phyloP scores from a whole-genome alignment of 2,329 filamentous ascomycete species.

The Erysiphe pulchra region DNA sequence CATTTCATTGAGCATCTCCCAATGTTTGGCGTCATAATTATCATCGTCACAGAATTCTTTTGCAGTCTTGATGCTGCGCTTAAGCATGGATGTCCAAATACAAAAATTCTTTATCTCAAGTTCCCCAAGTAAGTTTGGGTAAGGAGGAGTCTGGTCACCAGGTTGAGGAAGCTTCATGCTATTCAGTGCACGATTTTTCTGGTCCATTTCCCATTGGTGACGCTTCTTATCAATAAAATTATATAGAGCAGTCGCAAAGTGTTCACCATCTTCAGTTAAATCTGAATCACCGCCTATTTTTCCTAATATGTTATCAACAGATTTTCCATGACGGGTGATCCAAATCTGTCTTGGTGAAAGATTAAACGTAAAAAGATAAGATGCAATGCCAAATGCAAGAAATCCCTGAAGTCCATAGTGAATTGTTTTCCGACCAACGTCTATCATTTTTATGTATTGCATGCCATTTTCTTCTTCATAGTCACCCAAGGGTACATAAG shows the following conservation, averaged over 20 bases:
- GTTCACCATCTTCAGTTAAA: slow-evolving; percentile 53
- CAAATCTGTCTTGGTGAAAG: slow-evolving; percentile 87
- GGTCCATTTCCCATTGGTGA: slow-evolving; percentile 56
- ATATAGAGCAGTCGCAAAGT: slow-evolving; percentile 57
- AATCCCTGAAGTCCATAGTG: slow-evolving; percentile 81
- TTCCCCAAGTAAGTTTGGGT: slow-evolving; percentile 54
- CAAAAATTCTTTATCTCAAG: slow-evolving; percentile 74
- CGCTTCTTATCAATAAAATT: slow-evolving; percentile 64
- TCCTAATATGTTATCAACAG: slow-evolving; percentile 59
- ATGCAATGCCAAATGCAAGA: slow-evolving; percentile 72
- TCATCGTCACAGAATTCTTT: slow-evolving; percentile 78
- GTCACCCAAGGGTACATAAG: slow-evolving; percentile 70
- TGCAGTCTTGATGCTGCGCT: slow-evolving; percentile 66
- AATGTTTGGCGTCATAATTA: slow-evolving; percentile 87
- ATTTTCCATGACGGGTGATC: slow-evolving; percentile 91
- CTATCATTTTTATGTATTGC: slow-evolving; percentile 90
- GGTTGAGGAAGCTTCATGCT: slow-evolving; percentile 59
- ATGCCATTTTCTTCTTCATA: slow-evolving; percentile 78
- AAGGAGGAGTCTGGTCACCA: slow-evolving; percentile 82
- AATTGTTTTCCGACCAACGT: slow-evolving; percentile 84
- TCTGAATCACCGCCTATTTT: slow-evolving; percentile 81
- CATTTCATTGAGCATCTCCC: slow-evolving; percentile 93
- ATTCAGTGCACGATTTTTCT: slow-evolving; percentile 44
- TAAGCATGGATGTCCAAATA: slow-evolving; percentile 95
- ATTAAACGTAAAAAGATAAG: slow-evolving; percentile 92